Conservation (phyloP, 441 rosid genomes). For the Euphorbia neoarborescens region DNA sequence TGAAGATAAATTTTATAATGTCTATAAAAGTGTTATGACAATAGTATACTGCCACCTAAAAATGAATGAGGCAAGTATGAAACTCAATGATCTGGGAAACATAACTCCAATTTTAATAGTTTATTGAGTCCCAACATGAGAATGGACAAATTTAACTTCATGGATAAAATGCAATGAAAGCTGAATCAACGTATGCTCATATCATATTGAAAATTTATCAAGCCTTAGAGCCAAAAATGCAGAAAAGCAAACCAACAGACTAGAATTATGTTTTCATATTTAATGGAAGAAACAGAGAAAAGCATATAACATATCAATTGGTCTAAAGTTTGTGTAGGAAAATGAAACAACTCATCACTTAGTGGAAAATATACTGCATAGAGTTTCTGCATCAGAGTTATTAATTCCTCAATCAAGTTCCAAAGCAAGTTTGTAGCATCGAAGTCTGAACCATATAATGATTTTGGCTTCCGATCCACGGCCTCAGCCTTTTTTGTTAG, state of each 20-base stretch:
- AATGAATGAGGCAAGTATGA: background rate
- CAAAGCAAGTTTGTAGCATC: constrained; percentile 48
- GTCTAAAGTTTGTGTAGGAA: background rate
- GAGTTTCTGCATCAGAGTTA: constrained; percentile 48
- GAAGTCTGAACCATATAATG: constrained; percentile 29
- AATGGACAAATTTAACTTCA: background rate
- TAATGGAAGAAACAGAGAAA: constrained; percentile 1
- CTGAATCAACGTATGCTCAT: background rate
- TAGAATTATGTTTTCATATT: background rate
- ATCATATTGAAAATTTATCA: background rate
- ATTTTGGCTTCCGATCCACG: constrained; percentile 29
- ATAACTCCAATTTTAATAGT: constrained; percentile 1
- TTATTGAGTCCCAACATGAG: background rate
- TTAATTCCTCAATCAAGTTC: constrained; percentile 51
- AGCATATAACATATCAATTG: constrained; percentile 4
- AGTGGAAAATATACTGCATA: constrained; percentile 47
- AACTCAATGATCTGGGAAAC: background rate
- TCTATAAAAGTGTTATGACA: background rate
- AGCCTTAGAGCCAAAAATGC: background rate
- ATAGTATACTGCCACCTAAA: background rate
- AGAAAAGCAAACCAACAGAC: background rate
- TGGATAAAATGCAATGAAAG: background rate
- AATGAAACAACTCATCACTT: constrained; percentile 12
- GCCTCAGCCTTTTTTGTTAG: constrained; percentile 50
- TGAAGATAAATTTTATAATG: background rate